phyloP scores from a whole-genome alignment of 1,284 basidiomycete species.

The Ustilago trichophora region DNA sequence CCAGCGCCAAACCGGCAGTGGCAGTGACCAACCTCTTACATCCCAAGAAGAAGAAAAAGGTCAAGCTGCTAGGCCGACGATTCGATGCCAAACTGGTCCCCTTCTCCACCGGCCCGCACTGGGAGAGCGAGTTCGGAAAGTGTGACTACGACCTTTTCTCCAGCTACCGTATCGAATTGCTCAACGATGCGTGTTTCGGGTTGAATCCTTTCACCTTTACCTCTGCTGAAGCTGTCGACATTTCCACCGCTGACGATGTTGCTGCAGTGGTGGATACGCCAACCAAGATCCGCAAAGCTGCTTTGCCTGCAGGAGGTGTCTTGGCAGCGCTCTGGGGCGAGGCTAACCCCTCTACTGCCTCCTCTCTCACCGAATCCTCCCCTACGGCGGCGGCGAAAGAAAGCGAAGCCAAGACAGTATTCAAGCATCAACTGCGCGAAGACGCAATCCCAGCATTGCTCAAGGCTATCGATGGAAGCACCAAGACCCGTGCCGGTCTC shows the following conservation, averaged over 20 bases:
- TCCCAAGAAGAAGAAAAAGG: conserved; percentile 62
- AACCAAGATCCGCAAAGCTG: conserved; percentile 18
- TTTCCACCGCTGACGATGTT: conserved; percentile 7
- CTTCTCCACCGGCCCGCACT: conserved; percentile 62
- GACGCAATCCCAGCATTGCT: conserved; percentile 49
- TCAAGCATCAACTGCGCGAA: conserved; percentile 35
- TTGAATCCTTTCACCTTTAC: conserved; percentile 62
- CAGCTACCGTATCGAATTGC: conserved; percentile 58
- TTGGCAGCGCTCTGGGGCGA: conserved; percentile 38
- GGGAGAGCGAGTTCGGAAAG: conserved; percentile 49
- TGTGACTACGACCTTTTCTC: conserved; percentile 54
- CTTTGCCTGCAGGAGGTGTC: conserved; percentile 24
- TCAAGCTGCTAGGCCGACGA: conserved; percentile 58
- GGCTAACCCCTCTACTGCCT: conserved; percentile 1
- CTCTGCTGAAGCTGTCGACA: conserved; percentile 6
- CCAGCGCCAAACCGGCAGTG: no score
- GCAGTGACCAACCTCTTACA: conserved; percentile 24
- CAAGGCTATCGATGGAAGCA: conserved; percentile 46
- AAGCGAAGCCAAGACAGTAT: neutral
- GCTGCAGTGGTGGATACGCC: conserved; percentile 8
- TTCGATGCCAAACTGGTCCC: conserved; percentile 63
- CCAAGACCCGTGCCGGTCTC: conserved; percentile 51
- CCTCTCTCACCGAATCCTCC: neutral
- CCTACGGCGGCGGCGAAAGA: no score
- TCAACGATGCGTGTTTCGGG: conserved; percentile 57